Conservation (phyloP, 805 yeast genomes). For the Metschnikowia drakensbergensis region DNA sequence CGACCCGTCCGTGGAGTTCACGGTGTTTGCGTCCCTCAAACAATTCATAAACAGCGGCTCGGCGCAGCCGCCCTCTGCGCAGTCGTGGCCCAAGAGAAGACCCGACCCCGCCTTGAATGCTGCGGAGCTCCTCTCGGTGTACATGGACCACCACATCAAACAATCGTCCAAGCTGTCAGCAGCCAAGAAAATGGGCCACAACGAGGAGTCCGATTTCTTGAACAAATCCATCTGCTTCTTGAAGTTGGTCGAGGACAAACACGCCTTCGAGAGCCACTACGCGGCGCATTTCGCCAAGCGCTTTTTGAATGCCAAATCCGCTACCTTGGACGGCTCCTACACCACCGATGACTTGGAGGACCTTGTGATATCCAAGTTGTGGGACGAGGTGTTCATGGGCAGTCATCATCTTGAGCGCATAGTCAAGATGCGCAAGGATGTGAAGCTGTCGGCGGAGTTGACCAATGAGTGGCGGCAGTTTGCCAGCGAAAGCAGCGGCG, state of each 20-base stretch:
- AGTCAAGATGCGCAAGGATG: conserved; percentile 85
- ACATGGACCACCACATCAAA: conserved; percentile 39
- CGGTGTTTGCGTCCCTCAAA: conserved; percentile 58
- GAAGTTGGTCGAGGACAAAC: conserved; percentile 73
- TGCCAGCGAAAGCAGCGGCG: conserved; percentile 11
- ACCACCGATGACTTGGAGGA: conserved; percentile 56
- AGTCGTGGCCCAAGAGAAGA: conserved; percentile 43
- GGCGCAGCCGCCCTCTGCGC: not conserved
- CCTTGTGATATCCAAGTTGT: conserved; percentile 58
- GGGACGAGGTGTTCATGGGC: conserved; percentile 63
- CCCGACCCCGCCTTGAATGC: conserved; percentile 32
- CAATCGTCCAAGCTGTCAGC: conserved; percentile 26
- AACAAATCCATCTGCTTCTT: conserved; percentile 58
- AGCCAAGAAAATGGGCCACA: conserved; percentile 12
- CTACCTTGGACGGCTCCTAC: conserved; percentile 4
- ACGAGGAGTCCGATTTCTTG: conserved; percentile 28
- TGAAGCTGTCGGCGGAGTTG: conserved; percentile 44
- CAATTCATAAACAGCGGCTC: conserved; percentile 52
- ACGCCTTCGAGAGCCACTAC: conserved; percentile 78
- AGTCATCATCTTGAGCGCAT: conserved; percentile 72
- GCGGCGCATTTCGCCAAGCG: conserved; percentile 85
- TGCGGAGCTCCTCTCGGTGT: conserved; percentile 38
- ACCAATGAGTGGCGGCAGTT: conserved; percentile 38
- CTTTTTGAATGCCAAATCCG: conserved; percentile 41
- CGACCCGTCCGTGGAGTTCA: conserved; percentile 48